Evolutionary conservation across 2,329 filamentous ascomycete species (phyloP), one percentile per base, ranked within the genome.

Genomic region (Penicillium freii): DNA sequence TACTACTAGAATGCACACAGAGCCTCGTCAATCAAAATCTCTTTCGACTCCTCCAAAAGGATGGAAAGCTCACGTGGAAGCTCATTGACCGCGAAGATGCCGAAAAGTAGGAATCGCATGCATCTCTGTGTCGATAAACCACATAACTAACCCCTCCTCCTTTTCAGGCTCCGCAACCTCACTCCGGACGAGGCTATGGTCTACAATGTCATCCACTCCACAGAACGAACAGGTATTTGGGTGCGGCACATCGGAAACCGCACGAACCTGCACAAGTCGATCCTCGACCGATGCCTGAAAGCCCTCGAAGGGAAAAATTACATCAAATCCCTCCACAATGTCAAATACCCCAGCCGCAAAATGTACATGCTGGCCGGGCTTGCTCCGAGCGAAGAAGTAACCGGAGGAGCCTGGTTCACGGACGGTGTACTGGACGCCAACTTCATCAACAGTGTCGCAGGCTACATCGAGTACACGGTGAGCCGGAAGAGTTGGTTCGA

Each of bases 311-410:
- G 82, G 39, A 92, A 91, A 72, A 86, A 87, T 36, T 86, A 95
- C 71, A 92, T 99, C 73, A 89, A 90, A 69, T 86, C 87, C 57
- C 92, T 97, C 77, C 94, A 93, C 77, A 94, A 89, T 74, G 92
- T 96, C 75, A 92, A 96, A 77, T 88, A 90, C 70, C 91, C 91
- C 29, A 90, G 88, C 64, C 89, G 94, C 72, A 96, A 96, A 77
- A 96, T 96, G 84, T 99, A 94, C 81, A 96, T 99, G 82, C 87
- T 96, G 69, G 86, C 88, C 53, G 87, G 88, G 61, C 84, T 99
- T 59, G 85, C 87, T 11, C 93, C 94, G 0, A 91, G 88, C 53
- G 92, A 97, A 61, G 89, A 94, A 60, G 90, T 95, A 46, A 96
- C 92, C 0, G 94, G 94, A 47, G 94, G 94, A 1, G 89, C 91